phyloP scores from a whole-genome alignment of 2,329 filamentous ascomycete species.

The Phialocephala subalpina region DNA sequence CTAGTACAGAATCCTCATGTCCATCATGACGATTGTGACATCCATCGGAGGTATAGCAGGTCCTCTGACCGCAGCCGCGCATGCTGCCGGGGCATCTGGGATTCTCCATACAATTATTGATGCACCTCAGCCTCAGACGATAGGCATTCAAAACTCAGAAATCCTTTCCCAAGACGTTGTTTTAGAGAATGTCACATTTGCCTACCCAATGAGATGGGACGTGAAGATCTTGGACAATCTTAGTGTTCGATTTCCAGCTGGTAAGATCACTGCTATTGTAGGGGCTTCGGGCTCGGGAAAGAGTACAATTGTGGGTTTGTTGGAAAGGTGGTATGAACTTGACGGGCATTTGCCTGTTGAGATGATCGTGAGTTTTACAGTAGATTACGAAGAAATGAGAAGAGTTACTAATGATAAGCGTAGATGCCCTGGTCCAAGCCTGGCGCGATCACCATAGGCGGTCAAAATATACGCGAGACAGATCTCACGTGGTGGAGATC shows the following conservation, averaged over 20 bases:
- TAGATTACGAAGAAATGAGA: neutral
- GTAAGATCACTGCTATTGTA: slow-evolving; percentile 78
- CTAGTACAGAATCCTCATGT: slow-evolving; percentile 20
- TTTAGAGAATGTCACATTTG: slow-evolving; percentile 73
- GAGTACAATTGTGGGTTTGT: slow-evolving; percentile 74
- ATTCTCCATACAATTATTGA: slow-evolving; percentile 49
- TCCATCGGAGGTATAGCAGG: slow-evolving; percentile 61
- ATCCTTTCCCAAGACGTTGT: slow-evolving; percentile 62
- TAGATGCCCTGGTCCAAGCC: slow-evolving; percentile 45
- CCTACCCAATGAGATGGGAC: slow-evolving; percentile 74
- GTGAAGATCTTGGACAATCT: slow-evolving; percentile 66
- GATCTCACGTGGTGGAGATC: slow-evolving; percentile 66
- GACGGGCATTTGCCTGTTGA: slow-evolving; percentile 45
- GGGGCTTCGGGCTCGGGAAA: slow-evolving; percentile 78
- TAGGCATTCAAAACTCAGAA: slow-evolving; percentile 52
- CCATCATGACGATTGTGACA: slow-evolving; percentile 28
- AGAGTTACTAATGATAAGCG: slow-evolving; percentile 37
- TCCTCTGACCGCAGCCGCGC: slow-evolving; percentile 46
- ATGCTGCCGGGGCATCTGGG: slow-evolving; percentile 49
- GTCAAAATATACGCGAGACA: slow-evolving; percentile 3
- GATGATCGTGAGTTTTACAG: slow-evolving; percentile 29
- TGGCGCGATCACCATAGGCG: no score
- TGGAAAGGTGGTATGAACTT: slow-evolving; percentile 77
- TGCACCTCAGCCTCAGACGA: slow-evolving; percentile 45
- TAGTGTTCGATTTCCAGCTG: slow-evolving; percentile 47